These are phyloP conservation scores for Gossypium bickii DNA, from an alignment of 345 rosid genomes.

Conservation along the genomic window DNA sequence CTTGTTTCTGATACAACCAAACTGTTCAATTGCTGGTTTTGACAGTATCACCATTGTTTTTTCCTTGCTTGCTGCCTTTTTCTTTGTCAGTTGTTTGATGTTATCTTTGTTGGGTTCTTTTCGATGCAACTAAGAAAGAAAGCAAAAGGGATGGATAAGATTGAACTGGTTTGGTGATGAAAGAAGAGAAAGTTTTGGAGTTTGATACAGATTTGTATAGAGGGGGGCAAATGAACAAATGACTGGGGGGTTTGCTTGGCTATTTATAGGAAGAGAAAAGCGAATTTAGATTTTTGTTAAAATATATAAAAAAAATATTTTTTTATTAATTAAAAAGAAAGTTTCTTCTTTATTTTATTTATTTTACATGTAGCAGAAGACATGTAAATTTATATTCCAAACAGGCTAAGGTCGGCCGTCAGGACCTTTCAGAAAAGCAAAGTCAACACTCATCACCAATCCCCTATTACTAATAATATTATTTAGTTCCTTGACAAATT, in stretches of 20 bases:
- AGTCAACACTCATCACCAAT: not conserved
- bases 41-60: slow-evolving; percentile 18
- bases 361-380: not conserved
- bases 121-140: not conserved
- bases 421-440: not conserved
- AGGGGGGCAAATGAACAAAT: slow-evolving; percentile 2
- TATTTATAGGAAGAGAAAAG: slow-evolving; percentile 10
- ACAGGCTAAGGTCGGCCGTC: not conserved
- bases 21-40: slow-evolving; percentile 22
- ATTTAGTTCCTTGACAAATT: no score
- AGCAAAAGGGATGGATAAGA: not conserved
- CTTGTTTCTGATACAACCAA: slow-evolving; percentile 5
- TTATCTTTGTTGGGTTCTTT: not conserved
- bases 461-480: not conserved
- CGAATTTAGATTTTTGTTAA: not conserved
- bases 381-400: not conserved
- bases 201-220: not conserved
- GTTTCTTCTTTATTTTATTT: not conserved
- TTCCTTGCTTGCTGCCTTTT: not conserved
- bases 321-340: not conserved
- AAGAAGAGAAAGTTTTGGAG: not conserved
- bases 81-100: not conserved
- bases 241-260: not conserved
- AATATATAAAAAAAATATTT: not conserved
- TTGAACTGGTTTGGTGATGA: not conserved